Evolutionary conservation across 352 stramenopile species (phyloP).

Genomic region (Globisporangium canariense): DNA sequence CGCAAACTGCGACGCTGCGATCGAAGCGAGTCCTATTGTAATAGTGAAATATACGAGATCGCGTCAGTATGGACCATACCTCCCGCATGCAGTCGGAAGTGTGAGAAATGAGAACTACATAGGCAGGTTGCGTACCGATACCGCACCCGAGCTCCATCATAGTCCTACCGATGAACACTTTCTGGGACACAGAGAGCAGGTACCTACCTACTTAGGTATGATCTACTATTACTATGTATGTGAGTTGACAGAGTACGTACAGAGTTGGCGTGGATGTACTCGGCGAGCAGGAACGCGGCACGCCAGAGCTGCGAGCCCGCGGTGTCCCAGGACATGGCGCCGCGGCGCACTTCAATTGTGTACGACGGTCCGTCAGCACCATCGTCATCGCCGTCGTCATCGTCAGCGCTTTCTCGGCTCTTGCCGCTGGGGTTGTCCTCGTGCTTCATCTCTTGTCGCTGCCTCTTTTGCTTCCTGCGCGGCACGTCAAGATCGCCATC

Average conservation of each 20-base stretch:
- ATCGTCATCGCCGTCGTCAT: background rate
- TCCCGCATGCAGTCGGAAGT: no score
- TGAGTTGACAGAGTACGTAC: constrained; percentile 12
- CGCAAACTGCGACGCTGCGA: constrained; percentile 35
- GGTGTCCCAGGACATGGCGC: constrained; percentile 25
- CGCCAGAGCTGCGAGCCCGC: constrained; percentile 47
- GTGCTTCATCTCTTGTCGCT: background rate
- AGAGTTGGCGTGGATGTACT: constrained; percentile 36
- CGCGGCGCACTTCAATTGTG: constrained; percentile 21
- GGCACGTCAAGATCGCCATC: constrained; percentile 18
- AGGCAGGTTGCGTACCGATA: constrained; percentile 28
- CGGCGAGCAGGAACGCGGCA: constrained; percentile 50
- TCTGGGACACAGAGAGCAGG: constrained; percentile 13
- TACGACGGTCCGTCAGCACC: constrained; percentile 3
- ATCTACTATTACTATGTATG: no score
- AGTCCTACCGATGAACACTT: constrained; percentile 22
- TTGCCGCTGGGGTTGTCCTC: background rate
- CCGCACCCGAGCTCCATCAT: constrained; percentile 57
- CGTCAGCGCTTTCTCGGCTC: background rate
- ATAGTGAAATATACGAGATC: no score
- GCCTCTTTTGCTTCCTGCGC: constrained; percentile 1
- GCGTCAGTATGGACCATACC: no score
- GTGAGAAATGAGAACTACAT: no score
- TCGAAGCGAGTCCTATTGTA: constrained; percentile 25
- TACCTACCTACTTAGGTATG: no score